Evolutionary conservation across 768 basidiomycete species (phyloP).

Genomic region (Dioszegia crocea): DNA sequence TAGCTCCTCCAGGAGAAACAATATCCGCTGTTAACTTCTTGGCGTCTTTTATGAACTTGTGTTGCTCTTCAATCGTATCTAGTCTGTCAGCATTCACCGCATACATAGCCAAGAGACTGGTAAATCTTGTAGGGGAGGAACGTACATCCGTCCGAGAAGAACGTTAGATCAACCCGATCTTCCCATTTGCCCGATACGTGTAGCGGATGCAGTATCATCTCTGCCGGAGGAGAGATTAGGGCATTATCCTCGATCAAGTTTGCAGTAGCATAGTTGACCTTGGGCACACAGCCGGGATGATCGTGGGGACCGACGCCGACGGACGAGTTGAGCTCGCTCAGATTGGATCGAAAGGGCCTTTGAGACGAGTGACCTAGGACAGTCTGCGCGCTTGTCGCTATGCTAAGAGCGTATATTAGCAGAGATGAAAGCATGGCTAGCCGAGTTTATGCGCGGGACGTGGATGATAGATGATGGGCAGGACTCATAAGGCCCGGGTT

Average conservation of each 20-base stretch:
- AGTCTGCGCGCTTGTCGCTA: too few relatives aligned
- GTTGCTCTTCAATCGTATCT: constrained; percentile 39
- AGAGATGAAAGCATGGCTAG: too few relatives aligned
- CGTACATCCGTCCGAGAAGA: constrained; percentile 49
- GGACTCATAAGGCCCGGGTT: too few relatives aligned
- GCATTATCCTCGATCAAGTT: not conserved
- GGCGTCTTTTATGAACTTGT: constrained; percentile 41
- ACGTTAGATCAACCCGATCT: constrained; percentile 40
- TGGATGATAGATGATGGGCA: too few relatives aligned
- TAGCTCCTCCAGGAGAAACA: constrained; percentile 36
- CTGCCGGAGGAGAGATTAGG: constrained; percentile 5
- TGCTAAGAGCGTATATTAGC: too few relatives aligned
- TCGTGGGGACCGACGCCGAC: too few relatives aligned
- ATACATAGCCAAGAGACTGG: too few relatives aligned
- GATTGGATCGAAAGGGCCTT: too few relatives aligned
- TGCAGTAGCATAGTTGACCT: constrained; percentile 5
- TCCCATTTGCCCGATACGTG: constrained; percentile 28
- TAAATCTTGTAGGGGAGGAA: not conserved
- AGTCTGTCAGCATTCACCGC: not conserved
- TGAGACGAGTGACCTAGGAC: too few relatives aligned
- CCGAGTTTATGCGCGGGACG: too few relatives aligned
- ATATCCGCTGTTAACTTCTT: constrained; percentile 35
- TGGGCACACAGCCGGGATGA: constrained; percentile 4
- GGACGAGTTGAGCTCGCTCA: too few relatives aligned
- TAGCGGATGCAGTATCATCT: constrained; percentile 27